Base-by-base conservation (phyloP, 768 basidiomycete species). In the Gloeostereum incarnatum region DNA sequence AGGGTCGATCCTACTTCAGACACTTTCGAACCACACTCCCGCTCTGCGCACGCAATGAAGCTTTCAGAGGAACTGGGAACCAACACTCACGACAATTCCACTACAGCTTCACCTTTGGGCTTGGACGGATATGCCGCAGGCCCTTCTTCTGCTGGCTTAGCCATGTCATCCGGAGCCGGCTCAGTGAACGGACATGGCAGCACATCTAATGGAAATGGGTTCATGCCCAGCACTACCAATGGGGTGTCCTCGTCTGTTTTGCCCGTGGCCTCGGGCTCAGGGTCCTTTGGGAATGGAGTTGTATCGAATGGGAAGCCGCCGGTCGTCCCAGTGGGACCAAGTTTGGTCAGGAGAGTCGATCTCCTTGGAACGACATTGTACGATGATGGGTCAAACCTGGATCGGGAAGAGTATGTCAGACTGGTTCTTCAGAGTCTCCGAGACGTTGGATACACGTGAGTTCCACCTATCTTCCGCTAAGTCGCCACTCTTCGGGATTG, bases 341-440 rank as follows among this genome's bases (percentile, higher is more conserved):
- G n/a, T n/a, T n/a, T n/a, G n/a, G n/a, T n/a, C n/a, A n/a, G n/a
- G n/a, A 71, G 69, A 51, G 81, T 90, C 33, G 66, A 69, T 31
- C 63, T 83, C 23, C 80, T 81, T 14, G 86, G 88, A 18, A 76
- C 80, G 33, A 71, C 71, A 25, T 66, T 91, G 39, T 90, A 87
- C 49, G 78, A 85, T 31, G 84, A 85, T 58, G n/a, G n/a, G n/a
- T 80, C 82, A 45, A 66, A 67, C 45, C 67, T 94, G 34, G 78
- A 91, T 61, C 71, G 90, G 47, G 87, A 94, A 61, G 92, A 96
- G 58, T 92, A 89, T 55, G 79, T 94, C 35, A 69, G 92, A 49
- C 62, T 97, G 32, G 79, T 91, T 38, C 72, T 96, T 44, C 92
- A 97, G 57, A 88, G 82, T 49, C 59, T 97, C 47, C 70, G 85